Conservation (phyloP, 2,329 filamentous ascomycete species). For the Pseudogymnoascus pannorum region DNA sequence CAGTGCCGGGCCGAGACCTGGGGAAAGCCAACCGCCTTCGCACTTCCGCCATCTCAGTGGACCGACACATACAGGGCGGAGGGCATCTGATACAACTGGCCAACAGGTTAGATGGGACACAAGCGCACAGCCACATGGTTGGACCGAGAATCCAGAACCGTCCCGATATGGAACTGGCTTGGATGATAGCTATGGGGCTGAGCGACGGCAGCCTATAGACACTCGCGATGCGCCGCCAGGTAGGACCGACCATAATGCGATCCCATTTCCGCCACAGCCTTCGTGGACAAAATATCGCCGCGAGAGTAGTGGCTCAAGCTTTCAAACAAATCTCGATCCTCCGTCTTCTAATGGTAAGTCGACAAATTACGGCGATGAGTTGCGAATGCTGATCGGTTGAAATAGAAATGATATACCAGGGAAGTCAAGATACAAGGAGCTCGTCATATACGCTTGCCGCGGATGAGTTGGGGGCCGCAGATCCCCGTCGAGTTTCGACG, state of each 20-base stretch:
- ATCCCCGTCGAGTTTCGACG: background rate
- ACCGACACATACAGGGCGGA: background rate
- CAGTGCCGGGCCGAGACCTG: background rate
- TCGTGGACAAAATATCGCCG: background rate
- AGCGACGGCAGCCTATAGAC: conserved; percentile 1
- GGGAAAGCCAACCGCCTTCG: background rate
- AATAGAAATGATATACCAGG: background rate
- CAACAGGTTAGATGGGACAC: background rate
- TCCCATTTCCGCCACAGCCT: background rate
- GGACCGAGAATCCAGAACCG: background rate
- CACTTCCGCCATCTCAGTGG: background rate
- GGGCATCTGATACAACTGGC: background rate
- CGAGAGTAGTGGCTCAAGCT: background rate
- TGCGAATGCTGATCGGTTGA: background rate
- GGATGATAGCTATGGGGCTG: background rate
- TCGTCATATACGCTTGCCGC: background rate
- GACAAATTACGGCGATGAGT: background rate
- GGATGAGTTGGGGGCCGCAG: background rate
- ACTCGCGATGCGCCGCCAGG: background rate
- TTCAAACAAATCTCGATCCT: background rate
- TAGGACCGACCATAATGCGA: background rate
- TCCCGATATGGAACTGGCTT: background rate
- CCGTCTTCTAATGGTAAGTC: conserved; percentile 5
- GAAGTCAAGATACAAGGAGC: background rate
- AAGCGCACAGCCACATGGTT: background rate